Conservation (phyloP, 2,329 filamentous ascomycete genomes). For the Cercospora brassicicola region DNA sequence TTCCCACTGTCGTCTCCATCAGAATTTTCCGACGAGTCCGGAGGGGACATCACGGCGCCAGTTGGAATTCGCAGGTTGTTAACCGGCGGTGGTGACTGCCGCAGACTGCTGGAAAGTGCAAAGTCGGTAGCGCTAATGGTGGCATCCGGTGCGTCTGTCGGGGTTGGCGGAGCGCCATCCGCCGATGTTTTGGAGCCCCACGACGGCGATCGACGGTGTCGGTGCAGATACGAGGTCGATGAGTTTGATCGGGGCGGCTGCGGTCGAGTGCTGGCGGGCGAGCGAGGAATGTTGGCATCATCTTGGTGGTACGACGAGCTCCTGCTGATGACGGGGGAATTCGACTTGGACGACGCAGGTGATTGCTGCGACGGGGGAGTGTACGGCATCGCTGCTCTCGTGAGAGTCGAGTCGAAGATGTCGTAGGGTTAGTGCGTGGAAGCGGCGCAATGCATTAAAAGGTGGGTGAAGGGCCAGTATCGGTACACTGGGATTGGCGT, state of each 20-base stretch:
- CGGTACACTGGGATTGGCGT: conserved; percentile 15
- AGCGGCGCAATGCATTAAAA: conserved; percentile 46
- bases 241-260: conserved; percentile 57
- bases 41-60: conserved; percentile 85
- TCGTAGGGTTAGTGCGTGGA: conserved; percentile 41
- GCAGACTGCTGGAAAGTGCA: conserved; percentile 60
- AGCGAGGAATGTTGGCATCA: conserved; percentile 34
- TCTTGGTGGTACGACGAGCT: conserved; percentile 53
- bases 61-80: conserved; percentile 75
- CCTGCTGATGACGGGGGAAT: conserved; percentile 52
- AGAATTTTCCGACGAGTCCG: conserved; percentile 76
- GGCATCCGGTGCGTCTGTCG: conserved; percentile 31
- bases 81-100: conserved; percentile 80
- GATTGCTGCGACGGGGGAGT: conserved; percentile 72
- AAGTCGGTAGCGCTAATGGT: conserved; percentile 31
- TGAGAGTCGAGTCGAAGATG: conserved; percentile 26
- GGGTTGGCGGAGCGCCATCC: conserved; percentile 33
- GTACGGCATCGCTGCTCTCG: conserved; percentile 68
- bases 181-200: conserved; percentile 30
- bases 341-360: conserved; percentile 57
- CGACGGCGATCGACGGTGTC: conserved; percentile 61
- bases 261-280: conserved; percentile 44
- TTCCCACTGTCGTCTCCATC: conserved; percentile 66
- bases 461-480: conserved; percentile 26
- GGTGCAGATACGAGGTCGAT: conserved; percentile 62